These are phyloP conservation scores for Spiromastix sp. DNA, from an alignment of 2,329 filamentous ascomycete species.

Conservation along the genomic window DNA sequence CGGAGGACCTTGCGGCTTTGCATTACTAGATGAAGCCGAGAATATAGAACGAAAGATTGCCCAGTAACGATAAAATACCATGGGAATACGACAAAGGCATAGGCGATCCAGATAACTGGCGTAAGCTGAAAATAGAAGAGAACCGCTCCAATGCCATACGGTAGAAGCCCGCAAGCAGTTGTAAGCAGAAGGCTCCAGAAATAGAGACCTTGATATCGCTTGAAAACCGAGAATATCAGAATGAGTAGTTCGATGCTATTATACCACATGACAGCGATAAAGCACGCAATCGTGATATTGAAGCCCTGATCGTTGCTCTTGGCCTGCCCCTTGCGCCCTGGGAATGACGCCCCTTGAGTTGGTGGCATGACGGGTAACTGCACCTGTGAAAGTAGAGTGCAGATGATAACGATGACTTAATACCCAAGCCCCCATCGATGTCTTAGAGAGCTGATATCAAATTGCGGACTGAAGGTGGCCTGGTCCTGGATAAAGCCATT, in stretches of 20 bases:
- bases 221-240: conserved; percentile 34
- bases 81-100: background rate
- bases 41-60: conserved; percentile 40
- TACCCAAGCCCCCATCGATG: no score
- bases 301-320: no score
- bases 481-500: no score
- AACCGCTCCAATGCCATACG: background rate
- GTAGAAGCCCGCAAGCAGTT: no score
- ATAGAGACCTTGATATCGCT: conserved; percentile 33
- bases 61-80: conserved; percentile 41
- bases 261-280: conserved; percentile 8
- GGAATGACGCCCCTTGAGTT: no score
- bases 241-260: conserved; percentile 29
- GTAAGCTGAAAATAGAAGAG: background rate
- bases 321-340: no score
- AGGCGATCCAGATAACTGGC: background rate
- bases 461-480: no score
- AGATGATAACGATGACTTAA: no score
- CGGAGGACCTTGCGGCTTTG: conserved; percentile 28
- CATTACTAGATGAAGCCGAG: conserved; percentile 39
- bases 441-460: no score
- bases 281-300: background rate
- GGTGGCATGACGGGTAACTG: no score
- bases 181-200: conserved; percentile 30
- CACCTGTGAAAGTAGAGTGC: no score